Percentiles rank a stretch among this genome's conserved stretches.
These are phyloP conservation scores for Solanum sejunctum DNA, from an alignment of 257 asterid species.

Conservation along the genomic window DNA sequence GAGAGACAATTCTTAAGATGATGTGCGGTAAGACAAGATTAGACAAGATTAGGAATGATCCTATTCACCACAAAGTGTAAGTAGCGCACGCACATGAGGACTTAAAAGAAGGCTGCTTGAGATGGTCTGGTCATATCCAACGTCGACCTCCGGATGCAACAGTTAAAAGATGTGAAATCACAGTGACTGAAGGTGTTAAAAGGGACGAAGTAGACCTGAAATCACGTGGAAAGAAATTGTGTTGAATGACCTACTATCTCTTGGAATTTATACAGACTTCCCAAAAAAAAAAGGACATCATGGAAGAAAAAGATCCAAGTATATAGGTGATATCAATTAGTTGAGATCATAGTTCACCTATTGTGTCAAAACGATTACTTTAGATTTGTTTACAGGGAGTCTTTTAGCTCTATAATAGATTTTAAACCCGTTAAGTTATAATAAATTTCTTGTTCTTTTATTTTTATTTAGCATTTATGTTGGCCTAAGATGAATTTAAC, in stretches of 20 bases:
- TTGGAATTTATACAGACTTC: neutral
- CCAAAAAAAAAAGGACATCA: neutral
- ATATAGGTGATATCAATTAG: neutral
- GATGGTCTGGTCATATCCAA: neutral
- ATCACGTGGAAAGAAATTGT: neutral
- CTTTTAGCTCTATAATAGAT: neutral
- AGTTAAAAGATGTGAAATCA: neutral
- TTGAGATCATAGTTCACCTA: neutral
- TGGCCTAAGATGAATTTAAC: neutral
- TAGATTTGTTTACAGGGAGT: neutral
- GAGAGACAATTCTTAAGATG: neutral
- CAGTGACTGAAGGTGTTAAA: neutral
- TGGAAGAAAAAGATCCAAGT: neutral
- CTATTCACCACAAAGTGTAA: neutral
- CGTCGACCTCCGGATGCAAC: neutral
- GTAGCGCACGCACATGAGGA: neutral
- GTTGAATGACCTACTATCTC: neutral
- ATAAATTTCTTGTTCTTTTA: neutral
- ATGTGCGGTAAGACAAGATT: neutral
- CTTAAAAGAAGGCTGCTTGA: neutral
- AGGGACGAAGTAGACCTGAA: neutral
- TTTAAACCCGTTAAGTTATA: neutral
- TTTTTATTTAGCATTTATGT: neutral
- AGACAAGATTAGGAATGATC: neutral
- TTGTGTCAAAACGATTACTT: neutral